Percentiles rank a stretch among this genome's conserved stretches.
Conservation (phyloP, 164 flowering plant genomes). For the Vitis vinifera region ASM3070453v1 NC_081820.1:2353501-2354000, state of each 20-base stretch:
- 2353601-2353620: background rate
- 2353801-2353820: background rate
- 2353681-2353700: background rate
- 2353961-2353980: background rate
- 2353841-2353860: too few species aligned
- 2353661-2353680: background rate
- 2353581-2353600: background rate
- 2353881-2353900: too few species aligned
- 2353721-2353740: background rate
- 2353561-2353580: background rate
- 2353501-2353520: conserved; percentile 76
- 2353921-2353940: background rate
- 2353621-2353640: background rate
- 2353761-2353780: background rate
- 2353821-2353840: too few species aligned
- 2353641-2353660: background rate
- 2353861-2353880: too few species aligned
- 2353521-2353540: background rate
- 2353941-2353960: background rate
- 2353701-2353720: background rate
- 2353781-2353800: background rate
- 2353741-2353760: background rate
- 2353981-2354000: background rate
- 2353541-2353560: background rate
- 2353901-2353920: background rate